Conservation (phyloP, 805 yeast genomes). For the Grigorovia yakushimaensis region DNA sequence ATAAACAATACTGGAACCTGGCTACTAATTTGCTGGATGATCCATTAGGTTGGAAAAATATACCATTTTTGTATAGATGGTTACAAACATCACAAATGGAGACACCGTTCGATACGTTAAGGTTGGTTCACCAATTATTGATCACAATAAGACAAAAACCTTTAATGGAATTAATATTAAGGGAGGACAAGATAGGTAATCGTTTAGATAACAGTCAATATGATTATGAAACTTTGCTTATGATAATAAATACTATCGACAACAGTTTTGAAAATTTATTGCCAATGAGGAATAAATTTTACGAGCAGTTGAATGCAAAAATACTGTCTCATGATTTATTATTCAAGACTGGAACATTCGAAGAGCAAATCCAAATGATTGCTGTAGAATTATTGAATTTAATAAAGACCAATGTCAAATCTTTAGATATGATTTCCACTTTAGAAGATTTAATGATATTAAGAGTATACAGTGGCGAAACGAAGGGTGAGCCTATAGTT, state of each 20-base stretch:
- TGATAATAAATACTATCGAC: conserved; percentile 2
- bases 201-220: neutral
- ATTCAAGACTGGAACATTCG: neutral
- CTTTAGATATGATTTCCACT: neutral
- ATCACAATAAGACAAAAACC: neutral
- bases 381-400: neutral
- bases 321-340: conserved; percentile 1
- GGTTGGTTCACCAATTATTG: neutral
- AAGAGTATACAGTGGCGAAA: conserved; percentile 20
- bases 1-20: neutral
- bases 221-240: neutral
- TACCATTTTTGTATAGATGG: neutral
- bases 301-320: conserved; percentile 4
- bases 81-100: neutral
- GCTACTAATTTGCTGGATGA: neutral
- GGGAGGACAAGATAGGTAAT: neutral
- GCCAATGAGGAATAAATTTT: neutral
- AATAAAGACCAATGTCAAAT: neutral
- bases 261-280: conserved; percentile 2
- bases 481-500: conserved; percentile 15
- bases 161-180: neutral
- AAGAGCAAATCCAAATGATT: neutral
- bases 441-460: conserved; percentile 17
- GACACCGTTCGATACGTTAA: neutral
- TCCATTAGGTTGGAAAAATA: neutral